phyloP scores from a whole-genome alignment of 768 basidiomycete genomes.

The Plicaturopsis crispa region DNA sequence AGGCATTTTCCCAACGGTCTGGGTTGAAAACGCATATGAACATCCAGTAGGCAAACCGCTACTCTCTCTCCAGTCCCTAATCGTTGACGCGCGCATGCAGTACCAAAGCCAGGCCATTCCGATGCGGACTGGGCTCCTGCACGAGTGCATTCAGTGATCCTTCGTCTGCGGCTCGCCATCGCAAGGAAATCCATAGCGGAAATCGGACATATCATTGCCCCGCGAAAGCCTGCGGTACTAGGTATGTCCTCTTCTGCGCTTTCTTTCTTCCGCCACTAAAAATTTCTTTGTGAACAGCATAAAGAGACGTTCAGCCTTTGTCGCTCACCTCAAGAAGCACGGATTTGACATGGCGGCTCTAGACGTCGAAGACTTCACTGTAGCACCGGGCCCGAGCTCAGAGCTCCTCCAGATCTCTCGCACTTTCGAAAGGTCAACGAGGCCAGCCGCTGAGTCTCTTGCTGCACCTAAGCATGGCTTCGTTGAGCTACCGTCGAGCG shows the following conservation, averaged over 20 bases:
- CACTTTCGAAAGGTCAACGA: too few species aligned
- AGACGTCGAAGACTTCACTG: conserved; percentile 6
- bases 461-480: too few species aligned
- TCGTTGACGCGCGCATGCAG: conserved; percentile 1
- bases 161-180: conserved; percentile 61
- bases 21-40: conserved; percentile 60
- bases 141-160: conserved; percentile 61
- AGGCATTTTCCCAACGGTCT: conserved; percentile 50
- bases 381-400: too few species aligned
- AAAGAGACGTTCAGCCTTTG: conserved; percentile 55
- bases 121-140: too few species aligned
- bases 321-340: conserved; percentile 47
- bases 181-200: conserved; percentile 47
- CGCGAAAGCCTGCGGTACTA: conserved; percentile 35
- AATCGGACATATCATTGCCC: conserved; percentile 39
- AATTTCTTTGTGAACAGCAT: conserved; percentile 33
- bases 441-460: too few species aligned
- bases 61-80: neutral
- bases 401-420: too few species aligned
- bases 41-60: conserved; percentile 44
- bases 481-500: too few species aligned
- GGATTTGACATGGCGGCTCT: conserved; percentile 17
- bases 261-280: conserved; percentile 1
- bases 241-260: conserved; percentile 22
- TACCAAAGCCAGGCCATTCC: neutral